Base-by-base conservation (phyloP, 208 protist genomes). In the Herpetomonas tarakana region DNA sequence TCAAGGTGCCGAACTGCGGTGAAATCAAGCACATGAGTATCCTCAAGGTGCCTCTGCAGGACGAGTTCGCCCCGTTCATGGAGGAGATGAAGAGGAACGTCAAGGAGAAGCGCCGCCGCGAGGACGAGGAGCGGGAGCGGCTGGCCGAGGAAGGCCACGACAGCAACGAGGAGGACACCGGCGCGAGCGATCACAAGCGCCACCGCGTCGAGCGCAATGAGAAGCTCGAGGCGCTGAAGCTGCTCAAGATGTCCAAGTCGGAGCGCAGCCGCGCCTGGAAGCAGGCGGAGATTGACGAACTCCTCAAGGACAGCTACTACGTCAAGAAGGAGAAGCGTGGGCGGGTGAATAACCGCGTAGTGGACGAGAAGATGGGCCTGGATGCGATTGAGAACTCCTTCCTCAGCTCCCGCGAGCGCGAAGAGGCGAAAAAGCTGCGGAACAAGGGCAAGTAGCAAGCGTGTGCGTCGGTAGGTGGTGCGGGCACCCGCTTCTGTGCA, bases 281-380 rank as follows among this genome's bases (percentile, higher is more conserved):
- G 62, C 82, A 93, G 76, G 79, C 83, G 18, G 90, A 96, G 75
- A 58, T 96, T 22, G 84, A 92, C 57, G 90, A 96, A 65, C 58
- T 96, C 50, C 50, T 96, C 27, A 92, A 92, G 68, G 90, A 96
- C 58, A 91, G 82, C 64, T 96, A 96, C 68, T 93, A 92, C 70
- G 84, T 96, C 22, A 96, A 92, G 77, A 91, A 93, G 80, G 90
- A 96, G 73, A 56, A 74, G 11, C 79, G 65, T 11, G 90, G 90
- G 0, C 77, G 76, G 41, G 53, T 96, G 11, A 81, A 68, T 31
- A 44, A 62, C 9, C 70, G 78, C 29, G 75, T 72, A 9, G 81
- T 96, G 41, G 86, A 96, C 49, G 78, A 86, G 39, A 84, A 85
- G 64, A 86, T 96, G 81, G 86, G 86, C 61, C 66, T 93, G 18